Percentiles rank a stretch among this genome's conserved stretches.
Evolutionary conservation across 768 basidiomycete species (phyloP).

Genomic region (Lactarius sanguifluus): DNA sequence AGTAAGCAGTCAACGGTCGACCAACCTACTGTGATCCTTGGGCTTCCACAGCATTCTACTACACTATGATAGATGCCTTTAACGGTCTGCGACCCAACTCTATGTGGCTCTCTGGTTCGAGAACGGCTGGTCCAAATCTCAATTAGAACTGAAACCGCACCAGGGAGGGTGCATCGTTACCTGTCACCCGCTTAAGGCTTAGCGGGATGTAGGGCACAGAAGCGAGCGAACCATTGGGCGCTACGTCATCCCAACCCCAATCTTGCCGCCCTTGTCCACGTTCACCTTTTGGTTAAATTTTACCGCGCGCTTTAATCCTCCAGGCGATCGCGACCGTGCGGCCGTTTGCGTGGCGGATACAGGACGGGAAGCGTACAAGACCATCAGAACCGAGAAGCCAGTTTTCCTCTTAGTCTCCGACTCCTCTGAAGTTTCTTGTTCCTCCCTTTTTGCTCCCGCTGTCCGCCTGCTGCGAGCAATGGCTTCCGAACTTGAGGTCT

Average conservation of each 20-base stretch:
- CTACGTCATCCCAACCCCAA: neutral
- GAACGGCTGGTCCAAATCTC: neutral
- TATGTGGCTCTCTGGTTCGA: neutral
- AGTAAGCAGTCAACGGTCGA: no score
- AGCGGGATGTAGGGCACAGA: conserved; percentile 3
- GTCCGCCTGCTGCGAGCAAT: neutral
- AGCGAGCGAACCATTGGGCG: conserved; percentile 6
- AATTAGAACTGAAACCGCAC: neutral
- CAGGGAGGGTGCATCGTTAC: neutral
- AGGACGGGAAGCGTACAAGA: conserved; percentile 2
- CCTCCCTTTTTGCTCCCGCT: conserved; percentile 1
- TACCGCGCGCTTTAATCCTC: neutral
- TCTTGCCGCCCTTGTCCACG: neutral
- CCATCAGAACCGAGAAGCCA: conserved; percentile 8
- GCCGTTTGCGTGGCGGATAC: conserved; percentile 5
- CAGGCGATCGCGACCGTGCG: neutral
- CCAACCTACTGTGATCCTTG: neutral
- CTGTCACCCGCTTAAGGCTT: conserved; percentile 13
- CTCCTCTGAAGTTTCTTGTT: neutral
- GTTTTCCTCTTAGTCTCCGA: conserved; percentile 22
- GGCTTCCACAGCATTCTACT: neutral
- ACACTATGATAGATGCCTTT: neutral
- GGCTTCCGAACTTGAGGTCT: conserved; percentile 17
- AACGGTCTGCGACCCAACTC: neutral
- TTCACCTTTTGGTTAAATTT: conserved; percentile 1